Conservation (phyloP, 2,329 filamentous ascomycete genomes). For the Cytospora chrysosperma region DNA sequence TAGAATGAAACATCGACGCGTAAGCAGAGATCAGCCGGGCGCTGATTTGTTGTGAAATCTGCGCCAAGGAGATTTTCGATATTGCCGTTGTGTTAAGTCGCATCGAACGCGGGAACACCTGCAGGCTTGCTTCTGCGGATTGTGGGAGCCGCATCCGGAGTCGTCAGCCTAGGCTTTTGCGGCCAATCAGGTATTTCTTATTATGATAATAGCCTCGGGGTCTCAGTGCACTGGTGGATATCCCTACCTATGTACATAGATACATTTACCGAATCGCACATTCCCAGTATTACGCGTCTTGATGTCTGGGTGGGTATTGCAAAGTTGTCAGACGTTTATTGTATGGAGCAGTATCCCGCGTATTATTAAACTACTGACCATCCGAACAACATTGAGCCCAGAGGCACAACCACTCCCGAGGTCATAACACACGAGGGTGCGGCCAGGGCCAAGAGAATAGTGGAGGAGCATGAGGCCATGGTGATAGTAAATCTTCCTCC, state of each 20-base stretch:
- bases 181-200: constrained; percentile 13
- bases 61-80: neutral
- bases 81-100: neutral
- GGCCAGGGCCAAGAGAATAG: no score
- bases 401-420: no score
- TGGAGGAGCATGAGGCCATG: no score
- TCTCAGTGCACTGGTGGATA: constrained; percentile 2
- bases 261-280: no score
- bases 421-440: no score
- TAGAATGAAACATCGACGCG: constrained; percentile 13
- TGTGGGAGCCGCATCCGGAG: constrained; percentile 12
- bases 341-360: neutral
- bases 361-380: no score
- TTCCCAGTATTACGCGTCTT: neutral
- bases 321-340: neutral
- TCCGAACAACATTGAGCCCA: no score
- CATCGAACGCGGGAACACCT: neutral
- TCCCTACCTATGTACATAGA: neutral
- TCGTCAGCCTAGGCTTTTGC: constrained; percentile 12
- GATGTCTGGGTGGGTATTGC: neutral
- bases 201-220: constrained; percentile 31
- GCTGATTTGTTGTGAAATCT: constrained; percentile 2
- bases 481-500: no score
- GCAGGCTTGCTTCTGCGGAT: neutral
- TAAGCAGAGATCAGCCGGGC: constrained; percentile 2